Evolutionary conservation across 2,329 filamentous ascomycete species (phyloP), one percentile per base, ranked within the genome.

Genomic region (Coniochaeta ligniaria): DNA sequence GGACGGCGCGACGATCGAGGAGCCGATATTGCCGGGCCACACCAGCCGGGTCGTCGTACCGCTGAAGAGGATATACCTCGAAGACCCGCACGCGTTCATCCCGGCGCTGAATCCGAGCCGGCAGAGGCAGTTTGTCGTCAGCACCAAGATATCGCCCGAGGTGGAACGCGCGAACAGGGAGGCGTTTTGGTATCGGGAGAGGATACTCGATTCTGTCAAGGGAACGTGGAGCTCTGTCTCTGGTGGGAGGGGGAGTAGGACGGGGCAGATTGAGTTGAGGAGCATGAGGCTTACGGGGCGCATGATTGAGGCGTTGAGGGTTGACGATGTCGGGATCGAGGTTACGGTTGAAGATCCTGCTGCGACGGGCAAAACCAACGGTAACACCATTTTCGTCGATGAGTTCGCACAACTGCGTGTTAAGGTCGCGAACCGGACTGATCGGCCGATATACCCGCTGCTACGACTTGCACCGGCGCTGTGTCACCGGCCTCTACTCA

Each of bases 71-170:
- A 80, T 96, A 43, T 90, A 90, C 70, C 73, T 96, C 22, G 80
- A 87, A n/a, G 84, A 95, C 63, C 87, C 91, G 2, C 85, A 92
- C 69, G 87, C 87, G 1, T 80, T 88, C 1, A 90, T 97, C 43
- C 93, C 92, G 0, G 88, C 86, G 1, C 79, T 96, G 11, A 92
- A 94, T 65, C 89, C 89, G 0, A 86, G 88, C 0, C 86, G 89
- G n/a, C 89, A 92, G 69, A 84, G 92, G n/a, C 93, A 97, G 70
- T 97, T 96, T 68, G 91, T 97, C 33, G 91, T 96, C 50, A 95
- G 90, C 73, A 84, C 87, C 69, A 90, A 90, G 67, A 85, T 93
- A 60, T 88, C 89, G 0, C 90, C 91, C 0, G 91, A 95, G 64
- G 84, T 83, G 50, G 93, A 97, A 74, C 84, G 90, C 36, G 83